phyloP scores from a whole-genome alignment of 2,329 filamentous ascomycete species.

The Kalmusia sp. region DNA sequence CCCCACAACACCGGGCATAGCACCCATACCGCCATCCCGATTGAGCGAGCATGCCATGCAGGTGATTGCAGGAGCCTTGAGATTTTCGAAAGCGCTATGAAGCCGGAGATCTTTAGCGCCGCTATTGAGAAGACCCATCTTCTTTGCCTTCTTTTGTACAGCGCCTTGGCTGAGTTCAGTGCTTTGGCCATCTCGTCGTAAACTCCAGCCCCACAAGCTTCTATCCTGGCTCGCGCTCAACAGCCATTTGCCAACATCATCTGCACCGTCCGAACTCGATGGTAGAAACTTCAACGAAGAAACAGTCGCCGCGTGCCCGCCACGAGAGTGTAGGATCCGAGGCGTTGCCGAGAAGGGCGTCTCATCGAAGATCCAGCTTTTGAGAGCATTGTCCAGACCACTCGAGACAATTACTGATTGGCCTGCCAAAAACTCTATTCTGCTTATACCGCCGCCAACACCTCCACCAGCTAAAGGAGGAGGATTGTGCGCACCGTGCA shows the following conservation, averaged over 20 bases:
- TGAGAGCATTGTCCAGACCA: conserved; percentile 90
- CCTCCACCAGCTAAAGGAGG: conserved; percentile 62
- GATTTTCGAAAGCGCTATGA: conserved; percentile 69
- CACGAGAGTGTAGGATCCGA: conserved; percentile 82
- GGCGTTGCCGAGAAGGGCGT: conserved; percentile 87
- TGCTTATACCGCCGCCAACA: conserved; percentile 80
- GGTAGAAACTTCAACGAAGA: conserved; percentile 85
- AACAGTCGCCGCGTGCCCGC: conserved; percentile 87
- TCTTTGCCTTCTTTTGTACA: conserved; percentile 87
- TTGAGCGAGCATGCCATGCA: conserved; percentile 92
- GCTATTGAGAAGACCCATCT: conserved; percentile 73
- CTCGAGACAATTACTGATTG: conserved; percentile 91
- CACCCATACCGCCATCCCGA: conserved; percentile 91
- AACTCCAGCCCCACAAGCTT: conserved; percentile 95
- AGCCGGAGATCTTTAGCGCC: conserved; percentile 65
- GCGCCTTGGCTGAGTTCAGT: conserved; percentile 91
- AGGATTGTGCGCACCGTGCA: conserved; percentile 87
- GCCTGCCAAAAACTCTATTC: conserved; percentile 85
- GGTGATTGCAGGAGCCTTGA: conserved; percentile 92
- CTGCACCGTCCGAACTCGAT: conserved; percentile 85
- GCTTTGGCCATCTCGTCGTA: conserved; percentile 92
- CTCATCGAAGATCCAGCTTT: conserved; percentile 96
- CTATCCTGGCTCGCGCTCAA: conserved; percentile 88
- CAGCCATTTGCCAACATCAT: conserved; percentile 90
- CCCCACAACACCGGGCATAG: conserved; percentile 76